Conservation (phyloP, 225 moss, liverwort and hornwort genomes). For the Polytrichum commune region DNA sequence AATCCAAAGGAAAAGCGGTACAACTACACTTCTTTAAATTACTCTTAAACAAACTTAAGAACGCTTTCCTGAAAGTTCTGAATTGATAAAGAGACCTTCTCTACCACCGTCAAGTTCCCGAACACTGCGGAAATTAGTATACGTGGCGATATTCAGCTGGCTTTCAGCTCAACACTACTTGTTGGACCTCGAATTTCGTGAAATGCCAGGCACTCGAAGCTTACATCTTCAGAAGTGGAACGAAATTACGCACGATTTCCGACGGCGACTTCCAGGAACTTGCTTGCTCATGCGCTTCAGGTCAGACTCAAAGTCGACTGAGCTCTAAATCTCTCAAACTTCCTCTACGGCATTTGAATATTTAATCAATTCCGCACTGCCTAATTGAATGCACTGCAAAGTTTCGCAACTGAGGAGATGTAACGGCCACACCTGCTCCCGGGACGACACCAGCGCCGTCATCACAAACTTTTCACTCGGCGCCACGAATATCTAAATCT, state of each 20-base stretch:
- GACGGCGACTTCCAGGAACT: background rate
- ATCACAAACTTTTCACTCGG: conserved; percentile 29
- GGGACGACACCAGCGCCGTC: conserved; percentile 32
- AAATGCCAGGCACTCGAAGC: background rate
- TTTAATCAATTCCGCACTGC: background rate
- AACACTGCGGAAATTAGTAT: background rate
- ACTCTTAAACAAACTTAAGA: too few relatives aligned
- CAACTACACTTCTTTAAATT: too few relatives aligned
- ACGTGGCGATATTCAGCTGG: background rate
- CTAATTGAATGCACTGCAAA: background rate
- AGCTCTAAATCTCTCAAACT: background rate
- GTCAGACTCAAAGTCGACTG: background rate
- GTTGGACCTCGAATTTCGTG: too few relatives aligned
- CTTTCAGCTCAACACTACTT: too few relatives aligned
- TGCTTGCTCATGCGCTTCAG: background rate
- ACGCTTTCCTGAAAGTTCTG: background rate
- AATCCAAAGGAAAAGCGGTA: background rate
- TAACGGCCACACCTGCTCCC: conserved; percentile 25
- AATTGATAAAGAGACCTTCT: background rate
- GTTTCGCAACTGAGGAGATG: background rate
- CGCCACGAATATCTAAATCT: conserved; percentile 3
- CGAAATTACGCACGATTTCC: background rate
- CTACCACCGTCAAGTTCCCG: background rate
- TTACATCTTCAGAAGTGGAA: background rate
- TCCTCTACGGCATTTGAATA: background rate